These are phyloP conservation scores for Acacia acuminata DNA, from an alignment of 306 rosid species.

Conservation along the genomic window DNA sequence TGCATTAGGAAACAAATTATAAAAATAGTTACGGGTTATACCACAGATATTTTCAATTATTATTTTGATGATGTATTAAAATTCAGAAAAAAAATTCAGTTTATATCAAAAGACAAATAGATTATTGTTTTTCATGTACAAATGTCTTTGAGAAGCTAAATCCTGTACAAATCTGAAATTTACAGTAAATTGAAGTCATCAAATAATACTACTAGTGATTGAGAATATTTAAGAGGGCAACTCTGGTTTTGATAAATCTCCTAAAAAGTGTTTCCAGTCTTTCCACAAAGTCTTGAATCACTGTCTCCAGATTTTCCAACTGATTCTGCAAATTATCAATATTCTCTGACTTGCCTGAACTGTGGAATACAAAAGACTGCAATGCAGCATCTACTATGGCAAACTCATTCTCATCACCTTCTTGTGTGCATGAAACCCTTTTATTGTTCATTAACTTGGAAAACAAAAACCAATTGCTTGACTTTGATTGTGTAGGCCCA, in stretches of 20 bases:
- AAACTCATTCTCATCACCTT: conserved; percentile 7
- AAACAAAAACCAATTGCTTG: conserved; percentile 18
- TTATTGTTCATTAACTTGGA: conserved; percentile 24
- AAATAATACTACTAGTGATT: neutral
- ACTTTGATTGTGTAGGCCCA: conserved; percentile 16
- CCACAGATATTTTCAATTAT: neutral
- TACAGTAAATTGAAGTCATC: neutral
- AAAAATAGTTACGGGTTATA: neutral
- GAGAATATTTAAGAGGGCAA: conserved; percentile 19
- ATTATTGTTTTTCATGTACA: neutral
- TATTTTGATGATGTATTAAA: neutral
- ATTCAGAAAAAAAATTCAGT: neutral
- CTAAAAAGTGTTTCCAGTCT: neutral
- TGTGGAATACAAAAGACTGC: neutral
- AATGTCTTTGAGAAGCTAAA: neutral
- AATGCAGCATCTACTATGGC: conserved; percentile 1
- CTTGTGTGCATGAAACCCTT: conserved; percentile 13
- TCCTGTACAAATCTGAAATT: neutral
- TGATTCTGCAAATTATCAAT: neutral
- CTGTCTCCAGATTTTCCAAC: conserved; percentile 6
- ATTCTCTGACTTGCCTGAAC: neutral
- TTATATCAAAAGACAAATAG: neutral
- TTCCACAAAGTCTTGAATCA: conserved; percentile 25
- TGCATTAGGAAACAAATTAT: neutral
- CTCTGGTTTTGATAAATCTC: conserved; percentile 18